Percentiles rank a stretch among this genome's conserved stretches.
Conservation (phyloP, 352 stramenopile species). For the Plasmopara halstedii region DNA sequence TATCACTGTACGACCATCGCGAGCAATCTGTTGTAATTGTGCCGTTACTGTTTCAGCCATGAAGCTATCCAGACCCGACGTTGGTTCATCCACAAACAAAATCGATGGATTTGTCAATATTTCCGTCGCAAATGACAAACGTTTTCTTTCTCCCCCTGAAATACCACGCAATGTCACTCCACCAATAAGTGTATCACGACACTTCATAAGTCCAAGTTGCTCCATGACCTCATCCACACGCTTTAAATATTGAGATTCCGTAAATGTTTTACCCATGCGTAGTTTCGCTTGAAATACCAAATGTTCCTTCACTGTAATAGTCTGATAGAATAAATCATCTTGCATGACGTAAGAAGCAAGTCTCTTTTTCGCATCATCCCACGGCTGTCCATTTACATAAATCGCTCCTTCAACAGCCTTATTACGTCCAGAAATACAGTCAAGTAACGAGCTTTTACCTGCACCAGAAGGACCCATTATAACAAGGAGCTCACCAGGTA, state of each 20-base stretch:
- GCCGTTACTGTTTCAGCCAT: constrained; percentile 52
- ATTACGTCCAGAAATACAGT: constrained; percentile 91
- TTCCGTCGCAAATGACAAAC: constrained; percentile 74
- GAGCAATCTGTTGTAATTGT: constrained; percentile 57
- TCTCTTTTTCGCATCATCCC: constrained; percentile 23
- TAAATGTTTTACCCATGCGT: constrained; percentile 41
- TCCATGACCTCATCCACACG: constrained; percentile 47
- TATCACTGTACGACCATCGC: constrained; percentile 75
- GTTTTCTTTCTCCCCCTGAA: constrained; percentile 71
- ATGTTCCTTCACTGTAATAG: constrained; percentile 87
- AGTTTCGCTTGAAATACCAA: constrained; percentile 79
- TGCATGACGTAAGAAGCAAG: constrained; percentile 75
- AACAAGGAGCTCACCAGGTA: constrained; percentile 45
- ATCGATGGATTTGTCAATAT: constrained; percentile 74
- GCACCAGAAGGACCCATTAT: constrained; percentile 66
- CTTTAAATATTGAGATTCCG: constrained; percentile 18
- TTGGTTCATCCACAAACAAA: constrained; percentile 85
- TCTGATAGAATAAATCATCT: constrained; percentile 84
- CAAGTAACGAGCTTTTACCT: constrained; percentile 91
- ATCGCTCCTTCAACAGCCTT: constrained; percentile 47
- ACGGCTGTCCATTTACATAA: constrained; percentile 53
- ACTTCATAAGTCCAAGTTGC: constrained; percentile 56
- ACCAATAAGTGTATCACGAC: constrained; percentile 50
- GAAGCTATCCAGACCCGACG: constrained; percentile 50
- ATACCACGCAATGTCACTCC: constrained; percentile 46